These are phyloP conservation scores for Apiotrichum porosum DNA, from an alignment of 1,284 basidiomycete species.

Conservation along the genomic window DNA sequence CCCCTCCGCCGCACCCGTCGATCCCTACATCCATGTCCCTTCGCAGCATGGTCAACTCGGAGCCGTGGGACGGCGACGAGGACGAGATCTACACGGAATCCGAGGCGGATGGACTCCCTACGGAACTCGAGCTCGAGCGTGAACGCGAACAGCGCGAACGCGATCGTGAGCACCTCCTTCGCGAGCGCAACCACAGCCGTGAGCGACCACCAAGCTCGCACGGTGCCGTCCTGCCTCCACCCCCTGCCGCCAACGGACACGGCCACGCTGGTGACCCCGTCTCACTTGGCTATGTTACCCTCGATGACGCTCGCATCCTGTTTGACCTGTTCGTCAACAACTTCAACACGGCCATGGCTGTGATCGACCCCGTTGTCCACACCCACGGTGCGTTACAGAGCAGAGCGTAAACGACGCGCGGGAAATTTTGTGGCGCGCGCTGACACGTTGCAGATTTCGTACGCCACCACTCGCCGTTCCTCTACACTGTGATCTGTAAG, in stretches of 20 bases:
- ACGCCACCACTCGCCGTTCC: conserved; percentile 27
- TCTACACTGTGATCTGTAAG: conserved; percentile 34
- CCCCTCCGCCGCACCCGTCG: background rate
- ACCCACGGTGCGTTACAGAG: conserved; percentile 15
- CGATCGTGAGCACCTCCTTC: background rate
- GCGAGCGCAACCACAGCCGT: background rate
- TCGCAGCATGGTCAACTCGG: conserved; percentile 19
- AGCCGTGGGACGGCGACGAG: conserved; percentile 20
- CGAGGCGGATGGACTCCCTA: background rate
- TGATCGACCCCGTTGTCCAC: conserved; percentile 28
- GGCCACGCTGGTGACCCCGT: conserved; percentile 24
- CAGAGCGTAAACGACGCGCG: background rate
- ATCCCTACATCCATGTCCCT: conserved; percentile 15
- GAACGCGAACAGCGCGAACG: background rate
- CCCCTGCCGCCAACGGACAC: conserved; percentile 2
- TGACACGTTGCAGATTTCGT: conserved; percentile 21
- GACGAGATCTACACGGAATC: conserved; percentile 12
- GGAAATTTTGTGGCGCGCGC: background rate
- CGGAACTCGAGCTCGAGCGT: background rate
- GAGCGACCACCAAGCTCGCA: background rate
- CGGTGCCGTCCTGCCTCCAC: background rate
- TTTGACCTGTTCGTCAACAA: conserved; percentile 31
- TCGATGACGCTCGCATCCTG: conserved; percentile 27
- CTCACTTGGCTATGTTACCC: conserved; percentile 22
- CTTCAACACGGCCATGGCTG: conserved; percentile 25